Base-by-base conservation (phyloP, 1,284 basidiomycete genomes). In the Agaricales sp. region DNA sequence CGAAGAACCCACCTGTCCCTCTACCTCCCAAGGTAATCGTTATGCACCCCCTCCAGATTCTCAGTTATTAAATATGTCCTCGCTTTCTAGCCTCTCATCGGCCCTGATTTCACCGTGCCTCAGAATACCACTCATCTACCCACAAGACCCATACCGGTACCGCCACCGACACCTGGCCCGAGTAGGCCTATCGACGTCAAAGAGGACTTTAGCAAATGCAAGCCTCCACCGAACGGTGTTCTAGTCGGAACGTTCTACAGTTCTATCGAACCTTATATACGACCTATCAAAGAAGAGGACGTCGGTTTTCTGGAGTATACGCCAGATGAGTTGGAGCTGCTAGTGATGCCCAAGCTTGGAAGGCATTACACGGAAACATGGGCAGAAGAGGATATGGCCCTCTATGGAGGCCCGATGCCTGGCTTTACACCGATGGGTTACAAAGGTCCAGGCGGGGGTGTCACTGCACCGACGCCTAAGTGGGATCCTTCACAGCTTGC, bases 221-320 rank as follows among this genome's bases (percentile, higher is more conserved):
- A 91, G 64, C 79, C 77, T 45, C 80, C 84, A 0, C 66, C 74
- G 13, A 45, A 45, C 21, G 91, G 87, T 60, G 73, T 74, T 6
- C 72, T 70, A 12, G 73, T 82, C 16, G 74, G 67, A 12, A 90
- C 88, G 1, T 95, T 94, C 61, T 91, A 91, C 64, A 70, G 82
- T 25, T 86, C 80, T 58, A 77, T 93, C 44, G 92, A 95, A 59
- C 85, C 88, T 13, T 96, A 87, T 72, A 70, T 92, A 57, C 81
- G 92, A 41, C 77, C 78, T 37, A 80, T 94, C 48, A 84, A 85
- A 51, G 92, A 95, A 65, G 92, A 94, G 63, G 92, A 95, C 59
- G 68, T 95, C 24, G 92, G 92, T 3, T 91, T 91, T 65, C 73
- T 96, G 52, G 85, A 88, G 54, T 87, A 87, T 60, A 82, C 82